phyloP scores from a whole-genome alignment of 306 rosid species.

The Casuarina glauca region DNA sequence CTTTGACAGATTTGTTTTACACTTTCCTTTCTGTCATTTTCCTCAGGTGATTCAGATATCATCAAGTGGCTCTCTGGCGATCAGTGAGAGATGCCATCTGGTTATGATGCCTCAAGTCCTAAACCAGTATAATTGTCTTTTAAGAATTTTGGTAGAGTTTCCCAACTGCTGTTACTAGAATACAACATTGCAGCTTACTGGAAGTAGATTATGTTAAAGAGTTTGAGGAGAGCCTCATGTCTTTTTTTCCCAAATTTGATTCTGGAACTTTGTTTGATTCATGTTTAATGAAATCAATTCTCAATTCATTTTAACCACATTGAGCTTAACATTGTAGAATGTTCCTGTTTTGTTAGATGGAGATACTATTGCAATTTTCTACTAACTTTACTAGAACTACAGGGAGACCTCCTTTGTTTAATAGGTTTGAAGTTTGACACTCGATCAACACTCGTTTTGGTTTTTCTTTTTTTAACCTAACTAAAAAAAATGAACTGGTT shows the following conservation, averaged over 20 bases:
- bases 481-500: no score
- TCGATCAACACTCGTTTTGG: no score
- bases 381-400: neutral
- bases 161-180: neutral
- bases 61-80: slow-evolving; percentile 49
- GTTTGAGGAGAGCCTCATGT: neutral
- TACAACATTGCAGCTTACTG: neutral
- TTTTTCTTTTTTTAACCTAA: no score
- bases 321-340: neutral
- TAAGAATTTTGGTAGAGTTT: neutral
- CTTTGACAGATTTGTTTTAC: neutral
- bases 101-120: neutral
- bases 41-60: slow-evolving; percentile 58
- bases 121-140: neutral
- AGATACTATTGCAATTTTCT: neutral
- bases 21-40: neutral
- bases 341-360: no score
- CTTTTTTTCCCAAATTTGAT: neutral
- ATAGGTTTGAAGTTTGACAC: no score
- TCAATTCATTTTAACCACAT: neutral
- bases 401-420: no score
- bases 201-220: neutral
- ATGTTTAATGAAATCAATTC: neutral
- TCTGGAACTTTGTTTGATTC: neutral
- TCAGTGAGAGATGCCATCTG: slow-evolving; percentile 23